Evolutionary conservation across 306 rosid genomes (phyloP).

Genomic region (Lotus japonicus): DNA sequence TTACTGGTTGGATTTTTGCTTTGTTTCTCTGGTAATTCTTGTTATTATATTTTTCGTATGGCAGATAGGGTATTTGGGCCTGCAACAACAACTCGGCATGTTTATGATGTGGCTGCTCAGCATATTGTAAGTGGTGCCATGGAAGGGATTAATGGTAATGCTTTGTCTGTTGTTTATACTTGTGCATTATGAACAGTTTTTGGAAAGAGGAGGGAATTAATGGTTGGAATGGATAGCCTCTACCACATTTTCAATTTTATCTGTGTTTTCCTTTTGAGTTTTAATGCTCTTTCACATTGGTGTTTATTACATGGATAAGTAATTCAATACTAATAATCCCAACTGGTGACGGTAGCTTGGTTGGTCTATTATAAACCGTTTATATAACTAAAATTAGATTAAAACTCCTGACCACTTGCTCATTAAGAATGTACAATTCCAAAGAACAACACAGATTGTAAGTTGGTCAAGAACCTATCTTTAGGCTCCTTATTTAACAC

Average conservation of each 20-base stretch:
- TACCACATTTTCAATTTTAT: neutral
- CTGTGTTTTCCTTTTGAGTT: neutral
- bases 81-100: slow-evolving; percentile 85
- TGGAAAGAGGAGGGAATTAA: neutral
- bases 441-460: neutral
- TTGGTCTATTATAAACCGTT: neutral
- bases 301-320: neutral
- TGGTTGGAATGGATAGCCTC: neutral
- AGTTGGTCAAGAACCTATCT: neutral
- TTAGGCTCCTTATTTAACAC: neutral
- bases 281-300: neutral
- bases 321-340: neutral
- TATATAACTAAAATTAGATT: neutral
- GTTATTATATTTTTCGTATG: neutral
- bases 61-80: slow-evolving; percentile 76
- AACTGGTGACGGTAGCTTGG: neutral
- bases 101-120: slow-evolving; percentile 86
- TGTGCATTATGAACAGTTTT: neutral
- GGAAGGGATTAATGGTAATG: slow-evolving; percentile 84
- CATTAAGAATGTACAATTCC: neutral
- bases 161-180: neutral
- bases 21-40: neutral
- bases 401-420: neutral
- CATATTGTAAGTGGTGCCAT: slow-evolving; percentile 78
- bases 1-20: neutral